These are phyloP conservation scores for Stachybotrys echinatus DNA, from an alignment of 2,329 filamentous ascomycete species.

Conservation along the genomic window DNA sequence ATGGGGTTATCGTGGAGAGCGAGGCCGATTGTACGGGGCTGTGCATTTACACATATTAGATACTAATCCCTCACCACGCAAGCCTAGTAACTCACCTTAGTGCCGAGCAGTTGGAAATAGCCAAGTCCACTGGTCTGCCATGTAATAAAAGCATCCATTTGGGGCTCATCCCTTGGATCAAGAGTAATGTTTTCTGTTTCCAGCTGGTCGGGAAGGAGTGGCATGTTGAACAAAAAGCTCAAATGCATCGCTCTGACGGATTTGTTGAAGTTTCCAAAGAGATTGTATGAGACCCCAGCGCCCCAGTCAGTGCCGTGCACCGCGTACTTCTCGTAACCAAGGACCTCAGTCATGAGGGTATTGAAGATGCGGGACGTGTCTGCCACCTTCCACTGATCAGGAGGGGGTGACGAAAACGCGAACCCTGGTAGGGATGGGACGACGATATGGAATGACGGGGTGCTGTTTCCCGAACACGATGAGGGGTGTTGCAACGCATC, in stretches of 20 bases:
- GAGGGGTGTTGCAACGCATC: background rate
- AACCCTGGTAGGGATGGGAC: conserved; percentile 33
- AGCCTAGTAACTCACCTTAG: conserved; percentile 4
- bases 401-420: conserved; percentile 25
- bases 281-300: conserved; percentile 3
- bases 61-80: background rate
- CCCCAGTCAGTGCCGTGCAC: conserved; percentile 13
- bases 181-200: conserved; percentile 5
- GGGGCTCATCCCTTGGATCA: conserved; percentile 3
- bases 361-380: conserved; percentile 31
- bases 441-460: conserved; percentile 12
- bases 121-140: conserved; percentile 6
- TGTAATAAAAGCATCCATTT: background rate
- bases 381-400: conserved; percentile 24
- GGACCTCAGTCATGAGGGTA: conserved; percentile 26
- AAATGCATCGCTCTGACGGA: conserved; percentile 9
- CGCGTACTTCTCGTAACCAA: conserved; percentile 27
- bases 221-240: conserved; percentile 8
- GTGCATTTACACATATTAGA: background rate
- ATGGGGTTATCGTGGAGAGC: conserved; percentile 35
- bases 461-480: background rate
- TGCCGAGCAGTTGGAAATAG: conserved; percentile 9
- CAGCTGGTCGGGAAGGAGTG: conserved; percentile 5
- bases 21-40: conserved; percentile 35
- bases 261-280: conserved; percentile 9